Conservation (phyloP, 2,329 filamentous ascomycete genomes). For the Colletotrichum incanum region DNA sequence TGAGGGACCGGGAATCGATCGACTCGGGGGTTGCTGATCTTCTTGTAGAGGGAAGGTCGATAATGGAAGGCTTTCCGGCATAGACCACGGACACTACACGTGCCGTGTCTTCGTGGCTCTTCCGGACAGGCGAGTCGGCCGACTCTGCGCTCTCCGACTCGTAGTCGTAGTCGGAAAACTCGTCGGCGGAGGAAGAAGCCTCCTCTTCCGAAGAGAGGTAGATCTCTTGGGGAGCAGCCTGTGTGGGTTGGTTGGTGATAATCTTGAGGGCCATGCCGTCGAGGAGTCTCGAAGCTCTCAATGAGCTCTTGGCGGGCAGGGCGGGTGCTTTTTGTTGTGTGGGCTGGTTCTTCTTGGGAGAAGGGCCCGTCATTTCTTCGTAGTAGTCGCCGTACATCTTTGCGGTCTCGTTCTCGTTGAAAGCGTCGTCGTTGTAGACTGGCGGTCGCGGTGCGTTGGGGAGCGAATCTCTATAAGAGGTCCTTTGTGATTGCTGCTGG, state of each 20-base stretch:
- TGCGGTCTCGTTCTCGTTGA: slow-evolving; percentile 44
- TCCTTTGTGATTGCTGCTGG: slow-evolving; percentile 32
- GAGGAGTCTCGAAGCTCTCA: slow-evolving; percentile 64
- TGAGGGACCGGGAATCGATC: slow-evolving; percentile 50
- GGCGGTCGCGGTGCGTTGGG: slow-evolving; percentile 41
- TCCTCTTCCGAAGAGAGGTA: slow-evolving; percentile 79
- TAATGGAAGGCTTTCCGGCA: slow-evolving; percentile 72
- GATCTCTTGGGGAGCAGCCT: slow-evolving; percentile 68
- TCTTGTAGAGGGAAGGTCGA: slow-evolving; percentile 60
- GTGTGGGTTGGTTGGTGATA: slow-evolving; percentile 48
- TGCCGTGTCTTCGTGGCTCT: slow-evolving; percentile 70
- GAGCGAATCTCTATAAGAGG: slow-evolving; percentile 44
- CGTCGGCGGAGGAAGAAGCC: slow-evolving; percentile 73
- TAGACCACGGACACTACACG: slow-evolving; percentile 73
- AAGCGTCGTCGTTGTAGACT: slow-evolving; percentile 38
- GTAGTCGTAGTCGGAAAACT: slow-evolving; percentile 70
- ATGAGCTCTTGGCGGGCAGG: slow-evolving; percentile 66
- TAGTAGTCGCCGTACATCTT: slow-evolving; percentile 46
- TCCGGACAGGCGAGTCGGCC: slow-evolving; percentile 49
- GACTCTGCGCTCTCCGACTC: slow-evolving; percentile 56
- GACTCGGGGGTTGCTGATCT: slow-evolving; percentile 62
- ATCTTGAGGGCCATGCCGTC: slow-evolving; percentile 55
- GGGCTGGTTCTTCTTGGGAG: slow-evolving; percentile 43
- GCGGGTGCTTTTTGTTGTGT: slow-evolving; percentile 55
- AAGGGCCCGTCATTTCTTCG: slow-evolving; percentile 42